Evolutionary conservation across 2,329 filamentous ascomycete genomes (phyloP).

Genomic region (Colletotrichum karsti): DNA sequence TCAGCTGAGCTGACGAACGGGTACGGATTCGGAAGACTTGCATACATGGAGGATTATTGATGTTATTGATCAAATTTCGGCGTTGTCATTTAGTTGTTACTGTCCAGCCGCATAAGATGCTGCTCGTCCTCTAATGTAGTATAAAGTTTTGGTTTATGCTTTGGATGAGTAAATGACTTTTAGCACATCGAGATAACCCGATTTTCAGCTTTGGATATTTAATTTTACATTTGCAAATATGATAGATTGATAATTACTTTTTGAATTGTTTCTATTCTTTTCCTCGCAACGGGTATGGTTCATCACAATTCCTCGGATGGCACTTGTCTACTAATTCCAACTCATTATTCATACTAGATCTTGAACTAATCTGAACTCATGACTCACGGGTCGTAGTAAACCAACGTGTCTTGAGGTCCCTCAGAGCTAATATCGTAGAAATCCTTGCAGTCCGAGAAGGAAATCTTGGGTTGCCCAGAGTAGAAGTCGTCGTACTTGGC

Average conservation of each 20-base stretch:
- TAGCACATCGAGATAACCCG: no score
- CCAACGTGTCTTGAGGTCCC: conserved; percentile 51
- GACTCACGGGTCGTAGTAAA: conserved; percentile 19
- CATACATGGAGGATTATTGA: no score
- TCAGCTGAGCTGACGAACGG: no score
- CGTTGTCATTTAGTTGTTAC: no score
- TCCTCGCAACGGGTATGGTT: neutral
- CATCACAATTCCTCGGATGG: neutral
- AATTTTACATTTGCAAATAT: no score
- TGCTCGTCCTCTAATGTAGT: no score
- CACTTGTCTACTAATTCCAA: neutral
- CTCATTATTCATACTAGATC: neutral
- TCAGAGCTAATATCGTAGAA: conserved; percentile 66
- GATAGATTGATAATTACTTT: no score
- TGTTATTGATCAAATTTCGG: no score
- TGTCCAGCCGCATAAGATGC: no score
- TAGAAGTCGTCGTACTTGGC: conserved; percentile 62
- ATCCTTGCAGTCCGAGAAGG: conserved; percentile 60
- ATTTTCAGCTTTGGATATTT: no score
- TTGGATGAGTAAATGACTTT: no score
- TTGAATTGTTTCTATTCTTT: neutral
- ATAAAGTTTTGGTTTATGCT: no score
- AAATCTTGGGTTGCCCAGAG: conserved; percentile 54
- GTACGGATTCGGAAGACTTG: neutral
- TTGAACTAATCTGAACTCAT: neutral